Conservation (phyloP, 2,329 filamentous ascomycete genomes). For the Didymella keratinophila region DNA sequence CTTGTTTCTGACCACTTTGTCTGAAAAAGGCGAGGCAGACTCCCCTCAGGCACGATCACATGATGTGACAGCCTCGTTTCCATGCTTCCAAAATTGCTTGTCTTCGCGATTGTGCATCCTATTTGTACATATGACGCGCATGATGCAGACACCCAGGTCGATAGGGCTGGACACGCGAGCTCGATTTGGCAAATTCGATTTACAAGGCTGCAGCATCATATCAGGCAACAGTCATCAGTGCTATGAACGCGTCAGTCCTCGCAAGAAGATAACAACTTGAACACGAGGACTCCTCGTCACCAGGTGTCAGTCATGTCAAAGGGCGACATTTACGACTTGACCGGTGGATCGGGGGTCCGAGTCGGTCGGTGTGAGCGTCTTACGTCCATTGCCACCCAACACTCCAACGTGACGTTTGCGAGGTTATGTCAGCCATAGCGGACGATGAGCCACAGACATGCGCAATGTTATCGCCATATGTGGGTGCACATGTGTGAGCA, state of each 20-base stretch:
- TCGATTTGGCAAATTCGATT: neutral
- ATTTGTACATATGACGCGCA: neutral
- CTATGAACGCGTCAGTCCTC: neutral
- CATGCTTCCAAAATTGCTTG: neutral
- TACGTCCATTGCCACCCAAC: neutral
- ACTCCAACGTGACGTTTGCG: neutral
- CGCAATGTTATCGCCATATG: neutral
- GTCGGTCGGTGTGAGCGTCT: neutral
- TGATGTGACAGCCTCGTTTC: constrained; percentile 3
- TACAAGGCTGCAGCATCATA: constrained; percentile 2
- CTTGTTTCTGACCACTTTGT: constrained; percentile 2
- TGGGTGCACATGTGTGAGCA: neutral
- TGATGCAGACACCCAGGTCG: neutral
- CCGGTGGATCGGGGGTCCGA: neutral
- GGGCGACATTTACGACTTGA: neutral
- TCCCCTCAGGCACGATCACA: constrained; percentile 10
- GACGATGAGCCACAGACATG: neutral
- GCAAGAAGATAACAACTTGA: neutral
- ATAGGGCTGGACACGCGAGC: neutral
- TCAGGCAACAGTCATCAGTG: constrained; percentile 4
- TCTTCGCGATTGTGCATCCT: neutral
- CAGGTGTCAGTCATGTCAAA: neutral
- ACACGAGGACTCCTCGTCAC: neutral
- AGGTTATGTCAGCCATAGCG: neutral
- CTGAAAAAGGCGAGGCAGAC: constrained; percentile 20